Percentiles rank a stretch among this genome's conserved stretches.
Evolutionary conservation across 108 stramenopile species (phyloP).

Genomic region (Cyclotella kingstonii): DNA sequence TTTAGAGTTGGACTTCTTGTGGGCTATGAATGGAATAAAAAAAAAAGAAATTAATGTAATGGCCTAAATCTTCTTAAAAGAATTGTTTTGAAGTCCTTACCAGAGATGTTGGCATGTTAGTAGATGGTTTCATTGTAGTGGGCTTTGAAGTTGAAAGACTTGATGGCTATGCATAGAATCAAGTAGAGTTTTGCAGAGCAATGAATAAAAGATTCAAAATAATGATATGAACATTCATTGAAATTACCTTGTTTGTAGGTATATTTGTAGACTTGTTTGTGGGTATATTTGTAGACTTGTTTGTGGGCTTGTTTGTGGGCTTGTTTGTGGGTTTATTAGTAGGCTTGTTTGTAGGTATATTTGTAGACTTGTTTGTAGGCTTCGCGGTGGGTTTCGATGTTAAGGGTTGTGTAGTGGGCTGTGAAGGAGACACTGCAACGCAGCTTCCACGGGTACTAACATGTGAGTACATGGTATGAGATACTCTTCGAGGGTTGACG

Average conservation of each 20-base stretch:
- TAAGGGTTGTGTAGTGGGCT: background rate
- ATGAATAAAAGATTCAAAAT: too few relatives aligned
- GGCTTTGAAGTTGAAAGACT: background rate
- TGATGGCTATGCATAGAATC: too few relatives aligned
- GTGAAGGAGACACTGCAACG: background rate
- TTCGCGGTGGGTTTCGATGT: background rate
- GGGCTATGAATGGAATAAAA: too few relatives aligned
- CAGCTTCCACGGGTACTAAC: background rate
- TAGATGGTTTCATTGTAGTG: background rate
- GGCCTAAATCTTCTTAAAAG: too few relatives aligned
- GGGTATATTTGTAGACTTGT: background rate
- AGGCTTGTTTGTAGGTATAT: background rate
- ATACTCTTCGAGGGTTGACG: background rate
- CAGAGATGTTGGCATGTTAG: background rate
- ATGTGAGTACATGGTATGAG: constrained; percentile 8
- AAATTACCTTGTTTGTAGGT: too few relatives aligned
- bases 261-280: background rate
- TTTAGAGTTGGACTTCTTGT: too few relatives aligned
- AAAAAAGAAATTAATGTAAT: too few relatives aligned
- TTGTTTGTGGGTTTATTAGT: background rate
- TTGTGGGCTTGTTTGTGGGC: background rate
- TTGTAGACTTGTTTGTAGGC: constrained; percentile 2
- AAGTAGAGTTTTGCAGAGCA: too few relatives aligned
- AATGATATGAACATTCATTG: too few relatives aligned
- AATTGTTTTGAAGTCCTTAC: background rate